Base-by-base conservation (phyloP, 192 early-diverging fungal genomes). In the Rhizophagus clarus region DNA sequence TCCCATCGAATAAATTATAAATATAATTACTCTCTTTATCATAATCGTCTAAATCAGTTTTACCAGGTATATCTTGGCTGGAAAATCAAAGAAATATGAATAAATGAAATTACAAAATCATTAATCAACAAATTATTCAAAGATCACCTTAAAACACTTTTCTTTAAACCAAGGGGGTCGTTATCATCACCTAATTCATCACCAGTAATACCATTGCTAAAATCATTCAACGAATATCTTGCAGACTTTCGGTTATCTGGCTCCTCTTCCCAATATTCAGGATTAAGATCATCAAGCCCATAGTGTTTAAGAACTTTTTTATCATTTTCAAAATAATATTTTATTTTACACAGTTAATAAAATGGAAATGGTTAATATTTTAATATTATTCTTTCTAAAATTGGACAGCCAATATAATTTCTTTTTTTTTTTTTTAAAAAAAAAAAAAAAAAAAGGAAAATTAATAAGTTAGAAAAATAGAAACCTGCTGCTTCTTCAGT, bases 231-330 rank as follows among this genome's bases (percentile, higher is more conserved):
- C 15, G 84, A 83, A 77, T 31, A 81, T 73, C 68, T 74, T 61
- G 20, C 22, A 11, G 80, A 85, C 51, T 42, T 83, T 75, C 79
- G 73, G 14, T 81, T 81, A 32, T 84, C 84, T 40, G 80, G 82
- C 22, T 83, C 82, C 31, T 89, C 89, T n/a, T 84, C 81, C 89
- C 89, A 90, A 17, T 68, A 66, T 51, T 87, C 86, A 11, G 88
- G 84, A 34, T 88, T 82, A 28, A 85, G 67, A 9, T 83, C 81
- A 73, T 90, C 89, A 28, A 90, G 78, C 77, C 88, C 81, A 64
- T 89, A 90, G 62, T 87, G 84, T 60, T 87, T 82, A 40, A 90
- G 80, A 72, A 90, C 86, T 87, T 17, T 67, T 61, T 24, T 24
- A 26, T 62, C 26, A 24, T n/a, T 2, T 28, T 22, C 22, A 28